Base-by-base conservation (phyloP, 768 basidiomycete species). In the Tricholomella constricta region DNA sequence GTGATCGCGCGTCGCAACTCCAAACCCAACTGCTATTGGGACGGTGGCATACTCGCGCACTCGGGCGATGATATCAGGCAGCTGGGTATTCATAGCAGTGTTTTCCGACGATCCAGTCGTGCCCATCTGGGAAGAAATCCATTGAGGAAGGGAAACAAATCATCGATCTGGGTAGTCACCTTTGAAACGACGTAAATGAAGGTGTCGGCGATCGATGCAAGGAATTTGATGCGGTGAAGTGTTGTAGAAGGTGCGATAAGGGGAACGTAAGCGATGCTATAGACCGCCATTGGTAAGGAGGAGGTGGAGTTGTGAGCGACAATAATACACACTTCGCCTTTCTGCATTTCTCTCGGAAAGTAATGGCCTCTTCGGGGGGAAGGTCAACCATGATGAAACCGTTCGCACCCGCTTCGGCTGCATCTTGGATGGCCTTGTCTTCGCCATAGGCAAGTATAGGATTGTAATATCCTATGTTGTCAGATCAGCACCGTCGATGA, bases 121-220 rank as follows among this genome's bases (percentile, higher is more conserved):
- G 12, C 97, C 97, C 97, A 99, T 99, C 92, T 72, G 51, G 15
- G 43, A 52, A 51, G 15, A 45, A 52, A 46, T 46, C 38, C 47
- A 32, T 25, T 64, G 31, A 59, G 47, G 44, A 11, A 4, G 22
- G 27, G 17, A 43, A 20, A 35, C n/a, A 20, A 23, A 45, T 23
- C 34, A 41, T 41, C 40, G 7, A 56, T 27, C 19, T 19, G 45
- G 36, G 8, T 2, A 22, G 45, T 62, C 25, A 90, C 94, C 78
- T 93, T 96, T 43, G 95, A 97, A n/a, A 98, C 95, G 42, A 99
- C 85, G 68, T 99, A 99, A 57, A 99, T 93, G 78, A 99, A 98
- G 2, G 88, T 86, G 69, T 99, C 97, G 15, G 97, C 96, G 61
- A 99, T 98, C 7, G 88, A 84, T 2, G 92, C 76, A 35, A 99